Evolutionary conservation across 345 rosid genomes (phyloP).

Genomic region (Lepidium africanum): DNA sequence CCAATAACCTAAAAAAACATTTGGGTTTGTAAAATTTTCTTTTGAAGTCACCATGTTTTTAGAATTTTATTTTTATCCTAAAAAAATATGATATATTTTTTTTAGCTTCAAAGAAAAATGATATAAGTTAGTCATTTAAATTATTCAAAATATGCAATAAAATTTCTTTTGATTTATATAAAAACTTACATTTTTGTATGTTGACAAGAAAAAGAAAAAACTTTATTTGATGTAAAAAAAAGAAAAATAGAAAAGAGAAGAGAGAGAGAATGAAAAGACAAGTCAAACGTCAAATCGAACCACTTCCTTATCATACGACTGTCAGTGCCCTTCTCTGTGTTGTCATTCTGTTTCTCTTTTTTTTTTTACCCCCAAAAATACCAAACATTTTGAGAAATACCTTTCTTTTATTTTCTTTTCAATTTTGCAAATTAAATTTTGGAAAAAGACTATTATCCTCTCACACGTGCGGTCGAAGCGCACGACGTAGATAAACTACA

Average conservation of each 20-base stretch:
- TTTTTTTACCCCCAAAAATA: conserved; percentile 6
- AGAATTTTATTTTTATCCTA: too few species aligned
- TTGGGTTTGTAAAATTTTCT: too few species aligned
- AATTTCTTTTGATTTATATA: too few species aligned
- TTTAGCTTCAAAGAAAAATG: too few species aligned
- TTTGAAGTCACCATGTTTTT: too few species aligned
- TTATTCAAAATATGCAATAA: too few species aligned
- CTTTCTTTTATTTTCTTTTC: background rate
- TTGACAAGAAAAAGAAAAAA: background rate
- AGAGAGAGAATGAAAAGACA: conserved; percentile 63
- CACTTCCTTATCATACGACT: conserved; percentile 94
- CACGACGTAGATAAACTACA: conserved; percentile 4
- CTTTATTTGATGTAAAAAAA: background rate
- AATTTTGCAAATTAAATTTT: background rate
- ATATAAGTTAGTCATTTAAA: too few species aligned
- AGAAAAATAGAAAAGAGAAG: conserved; percentile 2
- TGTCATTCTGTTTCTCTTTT: conserved; percentile 53
- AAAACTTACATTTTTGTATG: background rate
- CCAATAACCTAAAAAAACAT: too few species aligned
- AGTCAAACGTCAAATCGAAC: conserved; percentile 96
- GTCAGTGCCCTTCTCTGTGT: conserved; percentile 72
- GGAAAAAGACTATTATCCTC: background rate
- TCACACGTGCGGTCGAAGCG: conserved; percentile 25
- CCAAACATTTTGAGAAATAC: background rate
- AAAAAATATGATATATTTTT: too few species aligned